Conservation (phyloP, 192 early-diverging fungal species). For the Mortierella claussenii region DNA sequence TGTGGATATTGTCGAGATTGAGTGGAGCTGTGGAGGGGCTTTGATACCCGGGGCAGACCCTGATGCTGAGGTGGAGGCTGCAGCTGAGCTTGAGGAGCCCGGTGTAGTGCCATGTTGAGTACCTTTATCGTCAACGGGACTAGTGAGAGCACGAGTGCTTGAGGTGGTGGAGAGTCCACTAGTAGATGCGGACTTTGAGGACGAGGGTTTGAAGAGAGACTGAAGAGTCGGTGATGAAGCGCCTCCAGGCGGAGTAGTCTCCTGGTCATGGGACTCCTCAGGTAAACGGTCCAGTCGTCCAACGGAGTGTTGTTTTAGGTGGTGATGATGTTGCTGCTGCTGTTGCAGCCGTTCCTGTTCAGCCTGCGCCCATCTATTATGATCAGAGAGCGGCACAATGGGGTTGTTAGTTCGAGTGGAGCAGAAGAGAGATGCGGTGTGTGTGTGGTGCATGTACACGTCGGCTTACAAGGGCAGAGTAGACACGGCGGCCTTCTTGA, state of each 20-base stretch:
- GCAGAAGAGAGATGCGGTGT: too few relatives aligned
- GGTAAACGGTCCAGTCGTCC: neutral
- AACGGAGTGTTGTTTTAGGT: neutral
- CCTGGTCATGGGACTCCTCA: neutral
- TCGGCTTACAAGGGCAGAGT: conserved; percentile 38
- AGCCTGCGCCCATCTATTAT: conserved; percentile 13
- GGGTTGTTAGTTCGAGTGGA: too few relatives aligned
- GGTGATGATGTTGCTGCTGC: neutral
- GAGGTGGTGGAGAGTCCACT: neutral
- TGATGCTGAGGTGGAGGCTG: neutral
- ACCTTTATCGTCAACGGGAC: neutral
- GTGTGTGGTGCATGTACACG: neutral
- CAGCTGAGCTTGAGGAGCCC: neutral
- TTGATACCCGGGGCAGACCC: neutral
- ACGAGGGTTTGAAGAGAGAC: neutral
- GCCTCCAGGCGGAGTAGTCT: neutral
- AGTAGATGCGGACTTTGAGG: neutral
- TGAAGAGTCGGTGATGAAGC: neutral
- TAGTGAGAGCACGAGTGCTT: neutral
- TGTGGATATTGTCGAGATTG: neutral
- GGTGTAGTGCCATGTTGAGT: neutral
- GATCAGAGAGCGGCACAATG: neutral
- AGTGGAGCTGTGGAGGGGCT: neutral
- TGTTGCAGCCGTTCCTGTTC: neutral
- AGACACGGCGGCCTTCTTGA: conserved; percentile 40